phyloP scores from a whole-genome alignment of 1,284 basidiomycete species.

The Chalciporus sp. region DNA sequence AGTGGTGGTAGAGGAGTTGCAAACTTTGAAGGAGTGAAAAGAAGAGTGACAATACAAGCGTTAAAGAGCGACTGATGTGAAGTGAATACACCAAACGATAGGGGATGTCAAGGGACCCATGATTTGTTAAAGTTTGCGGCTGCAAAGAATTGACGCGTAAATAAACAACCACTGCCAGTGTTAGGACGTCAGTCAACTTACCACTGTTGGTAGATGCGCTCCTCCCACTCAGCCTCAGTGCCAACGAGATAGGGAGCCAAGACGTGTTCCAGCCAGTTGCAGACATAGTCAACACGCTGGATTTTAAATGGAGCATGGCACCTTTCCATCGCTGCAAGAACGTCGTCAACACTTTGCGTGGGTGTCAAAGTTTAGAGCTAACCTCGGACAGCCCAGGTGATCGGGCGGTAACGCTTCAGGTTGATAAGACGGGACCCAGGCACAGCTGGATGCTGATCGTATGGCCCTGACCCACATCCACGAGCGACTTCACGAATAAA shows the following conservation, averaged over 20 bases:
- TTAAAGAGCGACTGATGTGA: not conserved
- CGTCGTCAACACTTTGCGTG: constrained; percentile 1
- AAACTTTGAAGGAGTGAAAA: constrained; percentile 4
- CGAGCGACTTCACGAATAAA: constrained; percentile 37
- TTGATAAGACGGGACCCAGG: constrained; percentile 35
- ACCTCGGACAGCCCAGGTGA: constrained; percentile 39
- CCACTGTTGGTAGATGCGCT: constrained; percentile 30
- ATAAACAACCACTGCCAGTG: not conserved
- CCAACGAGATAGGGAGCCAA: constrained; percentile 30
- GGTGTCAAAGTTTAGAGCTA: constrained; percentile 5
- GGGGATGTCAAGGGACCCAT: not conserved
- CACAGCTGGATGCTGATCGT: constrained; percentile 28
- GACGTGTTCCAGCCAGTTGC: constrained; percentile 34
- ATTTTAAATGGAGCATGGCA: constrained; percentile 37
- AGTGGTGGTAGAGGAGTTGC: not conserved
- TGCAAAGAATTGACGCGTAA: not conserved
- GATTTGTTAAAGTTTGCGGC: constrained; percentile 9
- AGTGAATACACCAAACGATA: not conserved
- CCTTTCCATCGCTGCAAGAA: constrained; percentile 32
- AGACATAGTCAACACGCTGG: constrained; percentile 34
- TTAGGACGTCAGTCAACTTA: constrained; percentile 12
- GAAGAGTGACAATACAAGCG: not conserved
- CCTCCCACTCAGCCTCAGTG: constrained; percentile 36
- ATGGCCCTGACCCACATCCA: constrained; percentile 34
- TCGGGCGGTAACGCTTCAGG: constrained; percentile 37